These are phyloP conservation scores for Solanum tacnaense DNA, from an alignment of 257 asterid genomes.

Conservation along the genomic window DNA sequence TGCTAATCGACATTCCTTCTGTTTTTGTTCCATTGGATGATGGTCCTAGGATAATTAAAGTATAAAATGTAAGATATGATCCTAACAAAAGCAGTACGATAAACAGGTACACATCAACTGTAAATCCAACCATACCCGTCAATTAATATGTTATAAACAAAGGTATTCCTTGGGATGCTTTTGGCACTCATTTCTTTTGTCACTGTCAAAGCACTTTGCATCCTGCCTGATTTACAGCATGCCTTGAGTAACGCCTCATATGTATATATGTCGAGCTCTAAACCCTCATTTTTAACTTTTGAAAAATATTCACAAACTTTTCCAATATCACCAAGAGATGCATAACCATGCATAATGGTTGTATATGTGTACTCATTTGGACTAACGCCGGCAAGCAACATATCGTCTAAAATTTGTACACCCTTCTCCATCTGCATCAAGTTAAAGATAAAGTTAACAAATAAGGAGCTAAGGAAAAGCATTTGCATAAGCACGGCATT, in stretches of 20 bases:
- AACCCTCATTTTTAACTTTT: slow-evolving; percentile 66
- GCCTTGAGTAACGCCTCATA: slow-evolving; percentile 98
- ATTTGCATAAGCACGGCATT: neutral
- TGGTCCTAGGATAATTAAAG: neutral
- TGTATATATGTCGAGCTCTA: slow-evolving; percentile 75
- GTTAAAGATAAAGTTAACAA: neutral
- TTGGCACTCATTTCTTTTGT: slow-evolving; percentile 76
- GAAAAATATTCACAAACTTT: slow-evolving; percentile 90
- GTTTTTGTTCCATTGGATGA: neutral
- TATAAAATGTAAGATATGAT: neutral
- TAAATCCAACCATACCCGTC: slow-evolving; percentile 57
- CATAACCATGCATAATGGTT: slow-evolving; percentile 90
- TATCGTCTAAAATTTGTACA: slow-evolving; percentile 61
- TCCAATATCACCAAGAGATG: slow-evolving; percentile 87
- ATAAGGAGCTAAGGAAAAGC: neutral
- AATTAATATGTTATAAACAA: slow-evolving; percentile 84
- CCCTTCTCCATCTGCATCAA: slow-evolving; percentile 76
- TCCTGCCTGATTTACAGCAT: slow-evolving; percentile 96
- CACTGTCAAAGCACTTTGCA: slow-evolving; percentile 97
- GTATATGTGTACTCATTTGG: slow-evolving; percentile 92
- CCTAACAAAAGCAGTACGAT: neutral
- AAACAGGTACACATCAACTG: neutral
- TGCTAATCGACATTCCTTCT: neutral
- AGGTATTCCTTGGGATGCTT: slow-evolving; percentile 77
- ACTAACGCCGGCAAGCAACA: slow-evolving; percentile 64